A percentile compares a stretch with the other conserved stretches of the same genome.
Conservation (phyloP, 345 rosid species). For the Gossypium rotundifolium region DNA sequence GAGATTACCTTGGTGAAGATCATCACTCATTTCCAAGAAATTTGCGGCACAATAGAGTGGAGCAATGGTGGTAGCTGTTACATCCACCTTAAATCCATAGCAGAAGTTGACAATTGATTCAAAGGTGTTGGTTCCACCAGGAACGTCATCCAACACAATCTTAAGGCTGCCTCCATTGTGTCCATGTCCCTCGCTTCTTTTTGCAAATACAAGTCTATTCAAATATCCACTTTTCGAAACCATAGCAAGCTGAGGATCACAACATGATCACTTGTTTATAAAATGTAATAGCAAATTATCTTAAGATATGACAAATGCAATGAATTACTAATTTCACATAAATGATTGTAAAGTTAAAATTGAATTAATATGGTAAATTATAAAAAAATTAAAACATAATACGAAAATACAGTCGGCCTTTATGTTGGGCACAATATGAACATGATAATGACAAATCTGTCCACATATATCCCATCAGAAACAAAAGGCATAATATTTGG, state of each 20-base stretch:
- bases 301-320: no score
- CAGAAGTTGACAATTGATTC: conserved; percentile 42
- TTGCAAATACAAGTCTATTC: conserved; percentile 37
- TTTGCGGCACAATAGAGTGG: conserved; percentile 40
- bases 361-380: no score
- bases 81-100: conserved; percentile 46
- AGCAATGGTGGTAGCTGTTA: conserved; percentile 38
- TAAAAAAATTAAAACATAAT: no score
- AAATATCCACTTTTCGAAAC: conserved; percentile 49
- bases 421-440: no score
- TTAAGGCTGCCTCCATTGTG: conserved; percentile 9
- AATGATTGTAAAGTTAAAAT: no score
- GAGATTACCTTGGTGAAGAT: conserved; percentile 38
- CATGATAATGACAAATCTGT: no score
- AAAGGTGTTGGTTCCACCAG: conserved; percentile 42
- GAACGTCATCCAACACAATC: conserved; percentile 32
- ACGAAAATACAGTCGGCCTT: no score
- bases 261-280: not conserved
- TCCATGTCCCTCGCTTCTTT: conserved; percentile 15
- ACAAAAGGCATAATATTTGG: no score
- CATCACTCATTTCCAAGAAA: conserved; percentile 56
- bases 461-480: no score
- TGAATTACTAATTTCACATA: no score
- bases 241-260: conserved; percentile 41
- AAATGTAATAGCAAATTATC: no score